Evolutionary conservation across 192 early-diverging fungal genomes (phyloP).

Genomic region (Backusella tarrabulga): DNA sequence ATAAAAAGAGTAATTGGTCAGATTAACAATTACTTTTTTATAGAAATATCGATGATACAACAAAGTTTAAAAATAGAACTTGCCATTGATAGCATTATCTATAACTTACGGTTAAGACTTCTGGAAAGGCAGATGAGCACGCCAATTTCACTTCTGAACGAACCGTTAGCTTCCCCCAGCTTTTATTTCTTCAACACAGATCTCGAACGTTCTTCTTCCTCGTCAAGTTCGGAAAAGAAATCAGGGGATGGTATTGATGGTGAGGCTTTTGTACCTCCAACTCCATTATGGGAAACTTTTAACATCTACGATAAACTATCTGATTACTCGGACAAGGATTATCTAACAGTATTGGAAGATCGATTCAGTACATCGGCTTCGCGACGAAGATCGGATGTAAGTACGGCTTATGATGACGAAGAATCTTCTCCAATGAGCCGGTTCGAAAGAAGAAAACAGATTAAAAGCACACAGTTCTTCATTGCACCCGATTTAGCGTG

Average conservation of each 20-base stretch:
- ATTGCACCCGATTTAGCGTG: conserved; percentile 8
- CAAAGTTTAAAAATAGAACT: neutral
- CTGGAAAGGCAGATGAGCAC: neutral
- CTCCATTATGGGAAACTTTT: neutral
- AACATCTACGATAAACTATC: neutral
- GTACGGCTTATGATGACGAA: neutral
- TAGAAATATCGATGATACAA: neutral
- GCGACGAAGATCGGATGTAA: neutral
- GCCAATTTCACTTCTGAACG: neutral
- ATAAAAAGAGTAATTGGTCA: neutral
- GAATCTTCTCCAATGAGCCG: neutral
- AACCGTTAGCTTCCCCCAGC: neutral
- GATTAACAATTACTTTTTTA: neutral
- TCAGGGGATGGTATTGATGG: neutral
- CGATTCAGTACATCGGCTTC: neutral
- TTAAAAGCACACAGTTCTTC: conserved; percentile 8
- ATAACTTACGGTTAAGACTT: neutral
- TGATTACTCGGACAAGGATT: neutral
- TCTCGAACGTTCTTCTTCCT: neutral
- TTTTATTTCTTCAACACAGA: neutral
- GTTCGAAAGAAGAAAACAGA: conserved; percentile 9
- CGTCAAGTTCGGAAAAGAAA: neutral
- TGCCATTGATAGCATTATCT: neutral
- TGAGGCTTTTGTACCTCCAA: neutral
- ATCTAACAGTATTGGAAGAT: neutral